These are phyloP conservation scores for Saturnispora mendoncae DNA, from an alignment of 805 yeast genomes.

Conservation along the genomic window DNA sequence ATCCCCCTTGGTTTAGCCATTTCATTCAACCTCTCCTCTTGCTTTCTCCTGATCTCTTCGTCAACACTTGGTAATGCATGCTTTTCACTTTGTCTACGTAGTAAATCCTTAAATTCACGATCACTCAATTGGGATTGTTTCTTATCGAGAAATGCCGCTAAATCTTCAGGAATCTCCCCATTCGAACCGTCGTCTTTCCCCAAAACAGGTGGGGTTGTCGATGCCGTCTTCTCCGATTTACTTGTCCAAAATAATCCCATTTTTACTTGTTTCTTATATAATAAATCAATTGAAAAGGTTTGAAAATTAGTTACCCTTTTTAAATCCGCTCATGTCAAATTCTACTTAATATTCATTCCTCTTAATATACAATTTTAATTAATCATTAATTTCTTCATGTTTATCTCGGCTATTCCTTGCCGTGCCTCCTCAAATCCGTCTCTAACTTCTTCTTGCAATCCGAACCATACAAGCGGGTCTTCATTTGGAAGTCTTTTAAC, in stretches of 20 bases:
- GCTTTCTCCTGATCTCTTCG: constrained; percentile 4
- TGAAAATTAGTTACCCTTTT: no score
- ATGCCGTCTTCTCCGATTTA: constrained; percentile 4
- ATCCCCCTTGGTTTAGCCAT: background rate
- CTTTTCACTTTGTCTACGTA: constrained; percentile 12
- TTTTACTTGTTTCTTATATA: no score
- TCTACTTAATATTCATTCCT: no score
- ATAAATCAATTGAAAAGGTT: no score
- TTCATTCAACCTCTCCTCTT: constrained; percentile 1
- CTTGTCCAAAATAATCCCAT: constrained; percentile 18
- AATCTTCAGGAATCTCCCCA: constrained; percentile 19
- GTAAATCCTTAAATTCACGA: constrained; percentile 25
- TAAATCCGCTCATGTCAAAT: no score
- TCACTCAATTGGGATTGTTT: constrained; percentile 25
- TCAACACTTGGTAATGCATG: constrained; percentile 8
- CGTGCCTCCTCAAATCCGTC: constrained; percentile 11
- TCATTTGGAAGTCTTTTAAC: constrained; percentile 42
- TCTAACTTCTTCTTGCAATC: constrained; percentile 13
- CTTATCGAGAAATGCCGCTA: constrained; percentile 20
- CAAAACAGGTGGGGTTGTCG: background rate
- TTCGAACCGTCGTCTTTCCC: background rate
- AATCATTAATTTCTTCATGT: background rate
- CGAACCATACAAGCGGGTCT: constrained; percentile 30
- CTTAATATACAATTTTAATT: background rate
- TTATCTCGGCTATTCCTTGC: constrained; percentile 2